Conservation (phyloP, 495 filamentous ascomycete species). For the Hypoxylon fuscum region DNA sequence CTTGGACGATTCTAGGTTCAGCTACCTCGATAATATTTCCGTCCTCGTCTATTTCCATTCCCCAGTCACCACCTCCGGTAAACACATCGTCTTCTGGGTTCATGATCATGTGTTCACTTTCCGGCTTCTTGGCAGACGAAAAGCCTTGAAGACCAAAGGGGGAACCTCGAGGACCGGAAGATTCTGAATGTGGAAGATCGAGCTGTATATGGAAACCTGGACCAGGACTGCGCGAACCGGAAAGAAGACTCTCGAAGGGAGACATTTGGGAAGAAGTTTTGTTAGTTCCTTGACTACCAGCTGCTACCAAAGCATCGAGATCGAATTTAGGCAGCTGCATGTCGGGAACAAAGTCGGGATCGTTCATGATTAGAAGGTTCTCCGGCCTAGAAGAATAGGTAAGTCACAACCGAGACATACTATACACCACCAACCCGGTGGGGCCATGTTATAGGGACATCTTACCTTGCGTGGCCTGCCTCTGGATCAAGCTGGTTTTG, state of each 20-base stretch:
- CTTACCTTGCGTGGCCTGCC: conserved; percentile 77
- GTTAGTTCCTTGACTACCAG: conserved; percentile 48
- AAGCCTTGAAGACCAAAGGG: conserved; percentile 38
- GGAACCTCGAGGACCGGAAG: conserved; percentile 15
- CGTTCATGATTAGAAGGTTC: conserved; percentile 81
- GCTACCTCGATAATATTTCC: conserved; percentile 49
- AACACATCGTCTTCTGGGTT: conserved; percentile 44
- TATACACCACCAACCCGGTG: background rate
- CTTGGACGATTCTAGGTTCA: conserved; percentile 27
- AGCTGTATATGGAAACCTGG: conserved; percentile 30
- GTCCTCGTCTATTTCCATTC: conserved; percentile 53
- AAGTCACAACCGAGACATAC: background rate
- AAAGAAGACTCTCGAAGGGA: conserved; percentile 36
- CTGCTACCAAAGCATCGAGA: conserved; percentile 55
- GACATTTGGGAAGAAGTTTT: conserved; percentile 60
- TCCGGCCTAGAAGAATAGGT: conserved; percentile 66
- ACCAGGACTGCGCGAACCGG: conserved; percentile 15
- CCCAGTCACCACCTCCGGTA: conserved; percentile 46
- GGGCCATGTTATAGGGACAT: background rate
- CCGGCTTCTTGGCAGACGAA: conserved; percentile 40
- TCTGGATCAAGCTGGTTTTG: conserved; percentile 70
- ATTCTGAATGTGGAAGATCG: conserved; percentile 28
- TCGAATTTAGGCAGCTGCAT: conserved; percentile 65
- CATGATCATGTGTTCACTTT: conserved; percentile 27
- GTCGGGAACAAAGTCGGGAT: conserved; percentile 85